Evolutionary conservation across 2,329 filamentous ascomycete genomes (phyloP).

Genomic region (Aspergillus pseudonomiae): DNA sequence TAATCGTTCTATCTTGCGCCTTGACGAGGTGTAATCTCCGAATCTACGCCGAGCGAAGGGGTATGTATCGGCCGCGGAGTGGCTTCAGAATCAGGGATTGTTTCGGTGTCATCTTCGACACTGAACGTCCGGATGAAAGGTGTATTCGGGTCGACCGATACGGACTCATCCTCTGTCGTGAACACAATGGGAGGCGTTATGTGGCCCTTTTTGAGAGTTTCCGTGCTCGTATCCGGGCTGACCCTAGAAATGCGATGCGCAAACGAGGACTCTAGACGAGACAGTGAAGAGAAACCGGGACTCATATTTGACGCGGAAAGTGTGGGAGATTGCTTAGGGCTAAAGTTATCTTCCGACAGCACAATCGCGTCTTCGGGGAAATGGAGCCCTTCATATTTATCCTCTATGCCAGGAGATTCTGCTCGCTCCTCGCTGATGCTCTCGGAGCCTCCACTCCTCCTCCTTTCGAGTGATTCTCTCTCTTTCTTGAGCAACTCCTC

Average conservation of each 20-base stretch:
- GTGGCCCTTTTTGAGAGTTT: conserved; percentile 28
- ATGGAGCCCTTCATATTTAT: conserved; percentile 36
- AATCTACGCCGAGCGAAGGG: conserved; percentile 29
- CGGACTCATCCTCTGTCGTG: neutral
- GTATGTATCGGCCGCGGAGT: conserved; percentile 38
- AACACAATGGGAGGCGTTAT: conserved; percentile 35
- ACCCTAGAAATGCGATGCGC: conserved; percentile 14
- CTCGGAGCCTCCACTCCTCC: conserved; percentile 24
- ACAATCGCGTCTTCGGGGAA: conserved; percentile 39
- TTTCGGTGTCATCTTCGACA: conserved; percentile 24
- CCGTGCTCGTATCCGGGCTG: conserved; percentile 9
- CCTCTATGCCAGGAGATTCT: conserved; percentile 32
- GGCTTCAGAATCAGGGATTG: conserved; percentile 34
- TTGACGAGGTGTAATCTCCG: conserved; percentile 31
- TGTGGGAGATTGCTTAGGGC: conserved; percentile 26
- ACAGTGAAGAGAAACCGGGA: conserved; percentile 3
- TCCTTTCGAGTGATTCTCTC: conserved; percentile 37
- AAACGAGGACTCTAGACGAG: conserved; percentile 14
- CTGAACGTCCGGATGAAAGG: conserved; percentile 25
- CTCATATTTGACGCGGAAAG: conserved; percentile 19
- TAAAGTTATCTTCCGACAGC: conserved; percentile 32
- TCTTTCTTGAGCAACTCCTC: conserved; percentile 43
- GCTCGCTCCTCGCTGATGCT: conserved; percentile 25
- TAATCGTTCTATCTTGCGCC: conserved; percentile 24
- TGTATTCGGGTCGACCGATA: conserved; percentile 18